Conservation (phyloP, 2,329 filamentous ascomycete genomes). For the Diaporthe australafricana region DNA sequence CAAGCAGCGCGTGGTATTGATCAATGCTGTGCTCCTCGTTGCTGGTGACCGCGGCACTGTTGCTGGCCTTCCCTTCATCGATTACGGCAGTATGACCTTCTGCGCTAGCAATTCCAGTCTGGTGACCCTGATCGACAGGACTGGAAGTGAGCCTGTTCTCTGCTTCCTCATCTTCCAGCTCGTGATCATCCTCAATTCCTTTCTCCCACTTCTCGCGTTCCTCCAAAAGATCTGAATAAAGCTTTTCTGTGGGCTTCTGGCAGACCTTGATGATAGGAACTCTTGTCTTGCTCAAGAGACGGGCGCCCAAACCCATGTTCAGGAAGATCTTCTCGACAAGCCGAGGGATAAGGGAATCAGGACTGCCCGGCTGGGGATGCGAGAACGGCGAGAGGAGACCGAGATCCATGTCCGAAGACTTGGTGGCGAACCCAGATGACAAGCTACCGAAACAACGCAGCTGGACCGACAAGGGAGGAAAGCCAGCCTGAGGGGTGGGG, state of each 20-base stretch:
- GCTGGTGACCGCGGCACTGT: not conserved
- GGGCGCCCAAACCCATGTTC: conserved; percentile 77
- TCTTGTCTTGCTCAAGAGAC: conserved; percentile 81
- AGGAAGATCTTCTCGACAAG: conserved; percentile 81
- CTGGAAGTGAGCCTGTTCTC: conserved; percentile 46
- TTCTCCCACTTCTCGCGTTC: conserved; percentile 80
- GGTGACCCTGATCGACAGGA: not conserved
- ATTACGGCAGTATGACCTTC: conserved; percentile 36
- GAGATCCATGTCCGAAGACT: conserved; percentile 91
- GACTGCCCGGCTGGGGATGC: conserved; percentile 61
- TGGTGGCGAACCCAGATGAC: conserved; percentile 86
- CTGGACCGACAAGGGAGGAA: conserved; percentile 68
- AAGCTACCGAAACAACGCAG: conserved; percentile 86
- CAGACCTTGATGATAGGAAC: conserved; percentile 92
- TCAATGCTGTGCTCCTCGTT: conserved; percentile 4
- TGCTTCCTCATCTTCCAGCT: conserved; percentile 50
- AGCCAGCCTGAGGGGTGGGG: conserved; percentile 53
- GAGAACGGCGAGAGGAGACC: conserved; percentile 77
- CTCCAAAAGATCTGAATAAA: conserved; percentile 70
- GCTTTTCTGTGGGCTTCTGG: conserved; percentile 71
- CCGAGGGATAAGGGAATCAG: conserved; percentile 75
- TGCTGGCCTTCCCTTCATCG: not conserved
- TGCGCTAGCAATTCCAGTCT: not conserved
- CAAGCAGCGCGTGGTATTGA: conserved; percentile 25
- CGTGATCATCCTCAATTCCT: conserved; percentile 56